These are phyloP conservation scores for Phytophthora syringae DNA, from an alignment of 352 stramenopile species.

Conservation along the genomic window DNA sequence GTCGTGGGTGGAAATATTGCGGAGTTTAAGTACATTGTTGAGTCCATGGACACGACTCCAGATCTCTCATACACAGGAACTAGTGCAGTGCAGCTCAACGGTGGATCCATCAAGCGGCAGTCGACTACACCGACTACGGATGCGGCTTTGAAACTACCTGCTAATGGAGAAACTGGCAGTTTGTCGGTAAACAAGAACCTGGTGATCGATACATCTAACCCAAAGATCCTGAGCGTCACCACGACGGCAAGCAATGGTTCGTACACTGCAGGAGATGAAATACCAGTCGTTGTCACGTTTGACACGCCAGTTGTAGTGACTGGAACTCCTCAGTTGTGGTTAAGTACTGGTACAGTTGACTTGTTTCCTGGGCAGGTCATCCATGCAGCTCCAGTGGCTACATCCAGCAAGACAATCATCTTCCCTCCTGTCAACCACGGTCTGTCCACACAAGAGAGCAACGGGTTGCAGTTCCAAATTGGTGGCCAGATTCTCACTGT, in stretches of 20 bases:
- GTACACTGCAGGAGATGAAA: slow-evolving; percentile 71
- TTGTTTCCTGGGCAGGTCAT: slow-evolving; percentile 64
- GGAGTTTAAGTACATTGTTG: slow-evolving; percentile 80
- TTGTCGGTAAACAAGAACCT: slow-evolving; percentile 77
- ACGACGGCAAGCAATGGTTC: slow-evolving; percentile 36
- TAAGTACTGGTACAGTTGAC: slow-evolving; percentile 59
- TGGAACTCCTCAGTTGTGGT: slow-evolving; percentile 47
- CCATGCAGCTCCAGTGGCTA: slow-evolving; percentile 37
- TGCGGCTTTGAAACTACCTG: slow-evolving; percentile 54
- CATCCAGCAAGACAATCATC: slow-evolving; percentile 44
- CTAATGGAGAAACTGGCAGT: slow-evolving; percentile 63
- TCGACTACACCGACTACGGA: slow-evolving; percentile 59
- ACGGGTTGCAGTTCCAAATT: slow-evolving; percentile 66
- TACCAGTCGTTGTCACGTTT: slow-evolving; percentile 65
- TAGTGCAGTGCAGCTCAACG: slow-evolving; percentile 61
- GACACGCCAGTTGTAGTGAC: slow-evolving; percentile 66
- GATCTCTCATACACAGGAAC: slow-evolving; percentile 69
- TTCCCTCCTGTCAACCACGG: slow-evolving; percentile 61
- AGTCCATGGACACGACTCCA: slow-evolving; percentile 68
- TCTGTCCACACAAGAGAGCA: slow-evolving; percentile 42
- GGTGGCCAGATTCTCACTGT: slow-evolving; percentile 58
- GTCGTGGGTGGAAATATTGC: slow-evolving; percentile 53
- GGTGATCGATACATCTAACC: slow-evolving; percentile 69
- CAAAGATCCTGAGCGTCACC: slow-evolving; percentile 51
- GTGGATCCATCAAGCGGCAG: slow-evolving; percentile 58